Base-by-base conservation (phyloP, 345 rosid genomes). In the Boechera divaricarpa region DNA sequence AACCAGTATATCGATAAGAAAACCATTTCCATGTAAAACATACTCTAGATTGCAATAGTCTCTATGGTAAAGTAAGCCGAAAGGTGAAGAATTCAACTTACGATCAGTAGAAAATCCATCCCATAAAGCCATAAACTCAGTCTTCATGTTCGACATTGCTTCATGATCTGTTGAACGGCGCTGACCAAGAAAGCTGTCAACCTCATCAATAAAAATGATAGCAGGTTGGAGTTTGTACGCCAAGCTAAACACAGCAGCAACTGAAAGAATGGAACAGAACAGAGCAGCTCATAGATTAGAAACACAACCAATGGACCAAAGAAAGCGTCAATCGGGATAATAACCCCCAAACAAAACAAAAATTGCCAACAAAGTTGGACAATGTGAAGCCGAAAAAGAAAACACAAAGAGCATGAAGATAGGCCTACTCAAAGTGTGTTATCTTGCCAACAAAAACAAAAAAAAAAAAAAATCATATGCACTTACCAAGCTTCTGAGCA, bases 121-220 rank as follows among this genome's bases (percentile, higher is more conserved):
- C 99, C 99, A 95, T 79, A 92, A 84, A 61, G 99, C 99, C 99
- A 95, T 92, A 82, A 91, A 95, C 87, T 95, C 98, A 2, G 98
- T 92, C 87, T 95, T 95, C 98, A 95, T 95, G 70, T 92, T 95
- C 2, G 98, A 83, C 81, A 89, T 63, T 48, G 99, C 96, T 80
- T 90, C 98, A 56, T 91, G 94, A 85, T 95, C 98, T 41, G 96
- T 79, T 49, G 86, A 79, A 6, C 93, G 96, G 9, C 93, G 97
- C 87, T 95, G 98, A 41, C 98, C 96, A 85, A 95, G 75, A 78
- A 92, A 95, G 82, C 99, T 95, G 66, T 92, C 98, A 2, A 95
- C 98, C 88, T 92, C 98, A 42, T 95, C 98, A n/a, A 95, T 88
- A 69, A 95, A 92, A 79, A 95, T 92, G 72, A 95, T 91, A 11